Conservation (phyloP, 1,139 yeast genomes). For the Pichia inconspicua region DNA sequence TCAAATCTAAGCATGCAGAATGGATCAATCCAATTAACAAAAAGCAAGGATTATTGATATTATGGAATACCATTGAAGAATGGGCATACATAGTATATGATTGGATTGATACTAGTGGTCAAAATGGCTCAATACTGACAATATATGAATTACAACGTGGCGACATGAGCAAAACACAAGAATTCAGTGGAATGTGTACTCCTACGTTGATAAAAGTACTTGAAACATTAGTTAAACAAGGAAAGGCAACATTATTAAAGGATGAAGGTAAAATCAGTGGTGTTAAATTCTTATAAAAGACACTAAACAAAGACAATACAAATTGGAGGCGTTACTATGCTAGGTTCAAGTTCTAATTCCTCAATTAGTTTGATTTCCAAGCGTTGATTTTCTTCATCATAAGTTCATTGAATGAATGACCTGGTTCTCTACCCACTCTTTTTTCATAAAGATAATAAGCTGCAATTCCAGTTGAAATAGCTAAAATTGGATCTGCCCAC, state of each 20-base stretch:
- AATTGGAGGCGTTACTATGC: neutral
- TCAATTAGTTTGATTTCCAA: conserved; percentile 3
- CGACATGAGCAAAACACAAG: conserved; percentile 50
- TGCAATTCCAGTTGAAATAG: conserved; percentile 47
- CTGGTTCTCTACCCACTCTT: conserved; percentile 46
- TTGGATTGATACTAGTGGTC: conserved; percentile 72
- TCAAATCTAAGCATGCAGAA: conserved; percentile 45
- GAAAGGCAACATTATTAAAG: conserved; percentile 58
- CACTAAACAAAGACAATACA: neutral
- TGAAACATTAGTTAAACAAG: conserved; percentile 54
- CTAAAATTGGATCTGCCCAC: conserved; percentile 50
- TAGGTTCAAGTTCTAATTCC: conserved; percentile 2
- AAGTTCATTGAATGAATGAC: conserved; percentile 47
- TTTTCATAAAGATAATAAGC: conserved; percentile 56
- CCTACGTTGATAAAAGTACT: conserved; percentile 48
- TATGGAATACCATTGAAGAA: conserved; percentile 66
- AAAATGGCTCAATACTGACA: conserved; percentile 69
- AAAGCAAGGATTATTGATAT: conserved; percentile 43
- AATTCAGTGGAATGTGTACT: conserved; percentile 53
- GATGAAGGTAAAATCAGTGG: conserved; percentile 54
- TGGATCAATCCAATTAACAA: conserved; percentile 40
- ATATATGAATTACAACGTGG: conserved; percentile 70
- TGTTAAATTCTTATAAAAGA: conserved; percentile 36
- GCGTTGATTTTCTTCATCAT: conserved; percentile 4
- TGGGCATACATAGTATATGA: conserved; percentile 62